Conservation (phyloP, 805 yeast genomes). For the Alloascoidea africana region DNA sequence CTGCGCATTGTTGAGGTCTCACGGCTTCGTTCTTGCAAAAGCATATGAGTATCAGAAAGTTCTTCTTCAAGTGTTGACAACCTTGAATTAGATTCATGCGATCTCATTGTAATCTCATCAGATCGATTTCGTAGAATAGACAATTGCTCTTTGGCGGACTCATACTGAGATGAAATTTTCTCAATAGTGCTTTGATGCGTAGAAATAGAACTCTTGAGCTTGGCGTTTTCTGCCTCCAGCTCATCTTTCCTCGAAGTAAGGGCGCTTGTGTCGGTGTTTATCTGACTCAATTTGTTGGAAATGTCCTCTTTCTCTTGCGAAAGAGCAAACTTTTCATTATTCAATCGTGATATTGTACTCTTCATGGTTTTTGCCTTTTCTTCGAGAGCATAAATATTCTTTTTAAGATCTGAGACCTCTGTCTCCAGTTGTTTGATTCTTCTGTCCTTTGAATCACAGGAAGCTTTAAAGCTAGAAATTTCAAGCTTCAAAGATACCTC, state of each 20-base stretch:
- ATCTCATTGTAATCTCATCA: slow-evolving; percentile 54
- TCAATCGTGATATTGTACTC: neutral
- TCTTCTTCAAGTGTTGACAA: slow-evolving; percentile 69
- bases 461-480: neutral
- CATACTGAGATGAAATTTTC: neutral
- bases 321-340: neutral
- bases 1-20: slow-evolving; percentile 65
- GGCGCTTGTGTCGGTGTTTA: neutral
- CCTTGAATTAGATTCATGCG: slow-evolving; percentile 45
- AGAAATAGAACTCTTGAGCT: neutral
- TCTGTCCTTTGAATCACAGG: neutral
- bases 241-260: neutral
- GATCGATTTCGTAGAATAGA: slow-evolving; percentile 46
- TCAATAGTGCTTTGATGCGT: neutral
- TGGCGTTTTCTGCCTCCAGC: neutral
- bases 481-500: slow-evolving; percentile 3
- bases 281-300: neutral
- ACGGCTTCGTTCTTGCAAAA: slow-evolving; percentile 66
- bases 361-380: neutral
- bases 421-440: neutral
- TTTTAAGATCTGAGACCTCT: neutral
- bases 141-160: slow-evolving; percentile 7
- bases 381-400: neutral
- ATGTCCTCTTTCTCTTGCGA: neutral
- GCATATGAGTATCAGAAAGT: slow-evolving; percentile 53